Conservation (phyloP, 2,329 filamentous ascomycete genomes). For the Fusarium sp. region DNA sequence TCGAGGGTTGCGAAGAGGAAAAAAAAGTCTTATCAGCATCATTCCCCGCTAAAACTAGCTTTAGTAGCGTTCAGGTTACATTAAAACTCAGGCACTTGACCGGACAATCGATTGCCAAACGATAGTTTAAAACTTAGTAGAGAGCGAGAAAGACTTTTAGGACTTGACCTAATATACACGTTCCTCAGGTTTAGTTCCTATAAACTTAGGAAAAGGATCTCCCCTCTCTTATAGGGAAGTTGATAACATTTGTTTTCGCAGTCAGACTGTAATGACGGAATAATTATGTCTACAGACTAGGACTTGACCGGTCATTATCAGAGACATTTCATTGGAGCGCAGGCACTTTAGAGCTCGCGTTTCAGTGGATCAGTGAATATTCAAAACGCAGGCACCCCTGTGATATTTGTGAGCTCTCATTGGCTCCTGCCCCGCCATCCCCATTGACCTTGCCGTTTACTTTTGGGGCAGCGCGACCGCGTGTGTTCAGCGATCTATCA, state of each 20-base stretch:
- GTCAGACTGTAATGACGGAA: neutral
- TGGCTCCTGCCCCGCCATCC: slow-evolving; percentile 32
- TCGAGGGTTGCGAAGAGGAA: neutral
- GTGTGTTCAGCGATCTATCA: neutral
- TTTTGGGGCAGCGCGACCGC: slow-evolving; percentile 26
- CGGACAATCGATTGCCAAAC: neutral
- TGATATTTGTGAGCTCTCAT: slow-evolving; percentile 15
- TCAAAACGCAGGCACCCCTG: slow-evolving; percentile 4
- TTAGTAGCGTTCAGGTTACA: slow-evolving; percentile 1
- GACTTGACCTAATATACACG: too few species aligned
- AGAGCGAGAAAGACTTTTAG: neutral
- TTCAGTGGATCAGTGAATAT: slow-evolving; percentile 3
- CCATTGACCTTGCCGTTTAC: neutral
- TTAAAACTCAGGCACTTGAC: slow-evolving; percentile 2
- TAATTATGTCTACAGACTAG: slow-evolving; percentile 1
- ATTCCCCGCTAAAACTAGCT: slow-evolving; percentile 28
- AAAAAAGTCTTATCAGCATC: slow-evolving; percentile 35
- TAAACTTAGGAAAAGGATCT: neutral
- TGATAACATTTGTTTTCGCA: neutral
- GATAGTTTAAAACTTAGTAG: neutral
- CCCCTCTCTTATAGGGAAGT: neutral
- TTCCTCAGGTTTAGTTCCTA: too few species aligned
- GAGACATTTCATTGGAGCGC: slow-evolving; percentile 22
- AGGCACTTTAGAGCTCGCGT: slow-evolving; percentile 36
- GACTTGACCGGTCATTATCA: slow-evolving; percentile 18